phyloP scores from a whole-genome alignment of 805 yeast species.

The Candida anglica region DNA sequence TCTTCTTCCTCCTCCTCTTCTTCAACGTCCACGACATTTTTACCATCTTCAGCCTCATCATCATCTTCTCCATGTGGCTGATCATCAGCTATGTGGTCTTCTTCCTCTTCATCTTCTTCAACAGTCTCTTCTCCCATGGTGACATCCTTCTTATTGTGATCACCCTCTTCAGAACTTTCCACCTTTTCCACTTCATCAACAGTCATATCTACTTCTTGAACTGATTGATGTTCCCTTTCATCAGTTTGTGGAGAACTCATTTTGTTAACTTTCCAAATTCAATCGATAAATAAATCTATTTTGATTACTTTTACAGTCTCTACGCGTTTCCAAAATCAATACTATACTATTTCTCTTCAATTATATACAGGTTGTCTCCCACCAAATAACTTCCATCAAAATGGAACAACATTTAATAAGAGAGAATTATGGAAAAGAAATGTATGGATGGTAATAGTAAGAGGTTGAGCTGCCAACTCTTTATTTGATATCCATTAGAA shows the following conservation, averaged over 20 bases:
- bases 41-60: slow-evolving; percentile 17
- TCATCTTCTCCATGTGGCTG: slow-evolving; percentile 10
- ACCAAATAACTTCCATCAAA: too few species aligned
- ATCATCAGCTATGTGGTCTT: background rate
- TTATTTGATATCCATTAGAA: too few species aligned
- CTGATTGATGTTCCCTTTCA: background rate
- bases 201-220: background rate
- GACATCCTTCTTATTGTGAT: slow-evolving; percentile 8
- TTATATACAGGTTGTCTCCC: background rate
- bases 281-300: too few species aligned
- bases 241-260: too few species aligned
- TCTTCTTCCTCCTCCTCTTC: slow-evolving; percentile 20
- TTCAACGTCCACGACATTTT: slow-evolving; percentile 17
- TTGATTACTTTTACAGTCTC: too few species aligned
- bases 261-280: too few species aligned
- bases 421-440: too few species aligned
- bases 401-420: background rate
- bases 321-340: background rate
- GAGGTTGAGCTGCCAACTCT: too few species aligned
- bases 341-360: too few species aligned
- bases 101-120: background rate
- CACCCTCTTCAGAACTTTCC: too few species aligned
- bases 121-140: slow-evolving; percentile 6
- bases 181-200: slow-evolving; percentile 6
- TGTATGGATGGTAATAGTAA: too few species aligned